These are phyloP conservation scores for Salix udensis DNA, from an alignment of 345 rosid species.

Conservation along the genomic window DNA sequence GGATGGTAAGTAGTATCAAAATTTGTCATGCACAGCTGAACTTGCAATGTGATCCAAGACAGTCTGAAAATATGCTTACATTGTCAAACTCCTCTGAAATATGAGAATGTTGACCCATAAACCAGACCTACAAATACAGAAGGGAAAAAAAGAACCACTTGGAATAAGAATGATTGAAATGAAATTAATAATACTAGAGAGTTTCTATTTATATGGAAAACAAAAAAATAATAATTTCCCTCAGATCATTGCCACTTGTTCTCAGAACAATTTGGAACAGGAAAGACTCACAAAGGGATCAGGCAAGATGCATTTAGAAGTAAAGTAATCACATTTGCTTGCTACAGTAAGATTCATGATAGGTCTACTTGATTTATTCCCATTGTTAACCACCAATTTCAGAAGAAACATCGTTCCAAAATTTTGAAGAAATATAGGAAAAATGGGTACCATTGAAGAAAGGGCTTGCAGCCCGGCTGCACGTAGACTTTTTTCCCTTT, in stretches of 20 bases:
- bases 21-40: background rate
- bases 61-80: slow-evolving; percentile 37
- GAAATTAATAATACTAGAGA: background rate
- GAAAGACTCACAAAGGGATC: background rate
- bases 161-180: slow-evolving; percentile 22
- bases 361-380: background rate
- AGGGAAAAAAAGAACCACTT: slow-evolving; percentile 11
- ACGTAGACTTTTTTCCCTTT: slow-evolving; percentile 51
- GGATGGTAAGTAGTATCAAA: slow-evolving; percentile 3
- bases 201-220: background rate
- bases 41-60: background rate
- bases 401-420: background rate
- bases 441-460: slow-evolving; percentile 69
- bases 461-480: slow-evolving; percentile 84
- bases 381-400: background rate
- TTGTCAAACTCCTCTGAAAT: slow-evolving; percentile 66
- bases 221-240: background rate
- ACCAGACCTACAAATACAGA: slow-evolving; percentile 54
- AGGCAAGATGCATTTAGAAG: background rate
- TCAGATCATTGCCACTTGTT: background rate
- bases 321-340: background rate
- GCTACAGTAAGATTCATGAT: background rate
- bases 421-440: background rate
- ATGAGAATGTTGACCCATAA: slow-evolving; percentile 74
- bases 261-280: background rate